Conservation (phyloP, 176 grass and related monocot genomes). For the Oropetium thomaeum region DNA sequence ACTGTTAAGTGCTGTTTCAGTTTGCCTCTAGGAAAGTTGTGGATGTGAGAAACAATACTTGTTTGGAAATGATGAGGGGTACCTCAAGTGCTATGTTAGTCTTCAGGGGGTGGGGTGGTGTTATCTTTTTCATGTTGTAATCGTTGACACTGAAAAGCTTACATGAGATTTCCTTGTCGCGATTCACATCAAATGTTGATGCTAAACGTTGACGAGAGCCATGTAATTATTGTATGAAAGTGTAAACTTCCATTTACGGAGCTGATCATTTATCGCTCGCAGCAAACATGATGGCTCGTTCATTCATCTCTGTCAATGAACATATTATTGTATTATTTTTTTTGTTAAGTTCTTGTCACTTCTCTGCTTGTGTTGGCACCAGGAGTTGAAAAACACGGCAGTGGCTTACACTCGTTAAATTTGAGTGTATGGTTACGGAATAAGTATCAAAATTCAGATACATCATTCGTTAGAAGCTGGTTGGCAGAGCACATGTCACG, state of each 20-base stretch:
- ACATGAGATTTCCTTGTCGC: not conserved
- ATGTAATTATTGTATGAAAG: slow-evolving; percentile 7
- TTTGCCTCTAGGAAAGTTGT: slow-evolving; percentile 14
- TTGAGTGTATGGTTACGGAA: too few species aligned
- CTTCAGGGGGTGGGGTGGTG: not conserved
- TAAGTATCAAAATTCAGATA: too few species aligned
- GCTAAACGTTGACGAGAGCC: not conserved
- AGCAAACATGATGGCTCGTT: not conserved
- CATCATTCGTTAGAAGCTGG: too few species aligned
- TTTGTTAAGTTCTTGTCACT: not conserved
- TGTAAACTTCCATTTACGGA: not conserved
- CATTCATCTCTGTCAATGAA: not conserved
- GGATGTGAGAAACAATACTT: not conserved
- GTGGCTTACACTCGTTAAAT: too few species aligned
- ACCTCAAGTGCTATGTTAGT: not conserved
- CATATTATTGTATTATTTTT: not conserved
- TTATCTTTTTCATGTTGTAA: not conserved
- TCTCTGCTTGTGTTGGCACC: accelerated
- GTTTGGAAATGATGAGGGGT: slow-evolving; percentile 4
- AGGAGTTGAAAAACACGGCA: not conserved
- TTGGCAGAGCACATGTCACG: too few species aligned
- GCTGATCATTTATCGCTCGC: not conserved
- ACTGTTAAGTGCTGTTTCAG: slow-evolving; percentile 1
- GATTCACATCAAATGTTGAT: not conserved
- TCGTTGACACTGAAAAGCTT: slow-evolving; percentile 10